Evolutionary conservation across 2,329 filamentous ascomycete genomes (phyloP).

Genomic region (Anisogramma anomala): DNA sequence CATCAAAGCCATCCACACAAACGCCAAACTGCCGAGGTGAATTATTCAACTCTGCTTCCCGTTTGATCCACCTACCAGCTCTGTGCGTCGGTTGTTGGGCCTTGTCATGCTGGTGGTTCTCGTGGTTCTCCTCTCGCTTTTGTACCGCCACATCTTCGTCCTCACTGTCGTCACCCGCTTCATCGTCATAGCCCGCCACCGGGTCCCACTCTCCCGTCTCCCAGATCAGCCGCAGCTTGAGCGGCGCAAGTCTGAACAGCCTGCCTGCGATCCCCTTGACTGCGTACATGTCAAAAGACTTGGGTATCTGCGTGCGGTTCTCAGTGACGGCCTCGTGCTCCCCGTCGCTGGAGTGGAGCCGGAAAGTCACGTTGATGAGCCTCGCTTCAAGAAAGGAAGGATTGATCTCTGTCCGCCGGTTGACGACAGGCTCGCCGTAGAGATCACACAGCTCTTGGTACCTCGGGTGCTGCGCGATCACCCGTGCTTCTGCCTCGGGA

Average conservation of each 20-base stretch:
- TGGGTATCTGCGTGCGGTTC: conserved; percentile 49
- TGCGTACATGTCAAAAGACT: conserved; percentile 67
- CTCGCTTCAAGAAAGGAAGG: conserved; percentile 74
- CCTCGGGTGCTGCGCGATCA: conserved; percentile 56
- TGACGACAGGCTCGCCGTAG: conserved; percentile 60
- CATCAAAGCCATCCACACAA: conserved; percentile 64
- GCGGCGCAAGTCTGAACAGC: conserved; percentile 53
- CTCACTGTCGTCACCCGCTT: conserved; percentile 41
- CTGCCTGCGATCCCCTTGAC: conserved; percentile 68
- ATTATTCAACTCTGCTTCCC: conserved; percentile 69
- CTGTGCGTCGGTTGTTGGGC: conserved; percentile 19
- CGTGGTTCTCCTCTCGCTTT: conserved; percentile 15
- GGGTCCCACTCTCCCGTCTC: conserved; percentile 89
- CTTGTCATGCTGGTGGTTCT: conserved; percentile 7
- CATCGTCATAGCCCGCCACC: conserved; percentile 50
- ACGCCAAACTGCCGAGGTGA: conserved; percentile 74
- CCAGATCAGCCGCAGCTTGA: conserved; percentile 61
- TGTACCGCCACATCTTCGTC: conserved; percentile 34
- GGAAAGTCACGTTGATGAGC: conserved; percentile 48
- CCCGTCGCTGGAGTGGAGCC: neutral
- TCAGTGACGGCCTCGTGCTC: conserved; percentile 15
- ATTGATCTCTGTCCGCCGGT: conserved; percentile 48
- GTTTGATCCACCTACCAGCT: conserved; percentile 54
- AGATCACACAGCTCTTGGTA: conserved; percentile 62
- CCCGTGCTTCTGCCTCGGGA: conserved; percentile 34